Evolutionary conservation across 1,139 yeast species (phyloP), one percentile per base, ranked within the genome.

Genomic region (Yamadazyma siamensis): DNA sequence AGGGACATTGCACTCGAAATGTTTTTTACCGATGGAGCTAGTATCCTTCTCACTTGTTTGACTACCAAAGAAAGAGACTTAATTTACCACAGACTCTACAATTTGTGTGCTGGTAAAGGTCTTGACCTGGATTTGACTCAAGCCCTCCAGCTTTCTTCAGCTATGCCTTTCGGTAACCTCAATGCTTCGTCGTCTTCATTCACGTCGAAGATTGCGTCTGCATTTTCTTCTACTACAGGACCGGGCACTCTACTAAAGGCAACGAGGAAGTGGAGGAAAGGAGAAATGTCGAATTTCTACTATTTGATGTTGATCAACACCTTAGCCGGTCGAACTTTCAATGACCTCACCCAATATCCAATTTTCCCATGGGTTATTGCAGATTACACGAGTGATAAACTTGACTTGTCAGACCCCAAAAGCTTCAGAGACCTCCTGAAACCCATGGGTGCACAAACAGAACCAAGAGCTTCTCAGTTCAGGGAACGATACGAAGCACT

Each of bases 351-450:
- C 0, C 96, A 86, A 43, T 86, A 86, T 49, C 95, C 95, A 0
- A 83, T 86, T 1, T 86, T 86, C 43, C 96, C 96, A 0, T 86
- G 95, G 94, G 85, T 86, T 0, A 69, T 86, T 37, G 80, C 94
- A 0, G 94, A 86, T 50, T 85, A 86, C 49, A 66, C 75, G 1
- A 80, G 89, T 42, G 77, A 74, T 2, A 66, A 56, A 5, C 58
- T 86, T 13, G 88, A 86, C 50, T 59, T 86, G 21, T 52, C 60
- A 3, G 61, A 83, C 43, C 79, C 85, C 0, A 59, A 61, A 10
- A 61, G 80, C 0, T 86, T 72, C 47, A 63, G 96, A 41, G 94
- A 86, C 49, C 60, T 86, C 21, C 71, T 85, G 1, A 84, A 82
- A 46, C 95, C 95, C 3, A 85, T 86, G 95, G 96, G 96, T 2